Evolutionary conservation across 1,284 basidiomycete species (phyloP).

Genomic region (Cryptococcus hybrid): DNA sequence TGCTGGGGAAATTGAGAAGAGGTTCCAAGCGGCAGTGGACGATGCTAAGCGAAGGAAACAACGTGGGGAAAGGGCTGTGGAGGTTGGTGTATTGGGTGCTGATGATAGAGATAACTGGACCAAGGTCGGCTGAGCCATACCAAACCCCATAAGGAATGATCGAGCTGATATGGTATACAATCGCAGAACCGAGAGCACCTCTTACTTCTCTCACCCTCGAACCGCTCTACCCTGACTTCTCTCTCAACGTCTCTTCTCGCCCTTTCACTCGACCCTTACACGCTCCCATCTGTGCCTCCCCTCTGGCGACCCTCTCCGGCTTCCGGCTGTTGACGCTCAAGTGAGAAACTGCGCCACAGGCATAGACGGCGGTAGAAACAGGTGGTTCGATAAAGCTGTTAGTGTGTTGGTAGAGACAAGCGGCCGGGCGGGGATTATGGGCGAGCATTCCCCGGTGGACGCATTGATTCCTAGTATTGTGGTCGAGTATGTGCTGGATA

Average conservation of each 20-base stretch:
- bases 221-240: constrained; percentile 60
- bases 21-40: constrained; percentile 63
- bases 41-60: constrained; percentile 64
- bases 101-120: constrained; percentile 85
- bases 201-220: constrained; percentile 63
- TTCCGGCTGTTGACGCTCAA: constrained; percentile 67
- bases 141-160: constrained; percentile 1
- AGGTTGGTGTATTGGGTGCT: constrained; percentile 72
- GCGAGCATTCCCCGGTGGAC: constrained; percentile 91
- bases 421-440: constrained; percentile 79
- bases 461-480: constrained; percentile 88
- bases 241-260: constrained; percentile 76
- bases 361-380: constrained; percentile 69
- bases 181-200: constrained; percentile 69
- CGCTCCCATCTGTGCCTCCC: constrained; percentile 47
- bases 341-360: constrained; percentile 70
- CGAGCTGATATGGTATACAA: constrained; percentile 22
- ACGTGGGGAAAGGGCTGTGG: constrained; percentile 58
- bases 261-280: constrained; percentile 59
- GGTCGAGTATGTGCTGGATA: constrained; percentile 76
- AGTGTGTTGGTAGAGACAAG: constrained; percentile 82
- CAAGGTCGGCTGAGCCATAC: constrained; percentile 55
- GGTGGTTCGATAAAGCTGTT: constrained; percentile 92
- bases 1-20: constrained; percentile 63
- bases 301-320: constrained; percentile 53